Evolutionary conservation across 192 early-diverging fungal genomes (phyloP), one percentile per base, ranked within the genome.

Genomic region (Coemansia sp.): DNA sequence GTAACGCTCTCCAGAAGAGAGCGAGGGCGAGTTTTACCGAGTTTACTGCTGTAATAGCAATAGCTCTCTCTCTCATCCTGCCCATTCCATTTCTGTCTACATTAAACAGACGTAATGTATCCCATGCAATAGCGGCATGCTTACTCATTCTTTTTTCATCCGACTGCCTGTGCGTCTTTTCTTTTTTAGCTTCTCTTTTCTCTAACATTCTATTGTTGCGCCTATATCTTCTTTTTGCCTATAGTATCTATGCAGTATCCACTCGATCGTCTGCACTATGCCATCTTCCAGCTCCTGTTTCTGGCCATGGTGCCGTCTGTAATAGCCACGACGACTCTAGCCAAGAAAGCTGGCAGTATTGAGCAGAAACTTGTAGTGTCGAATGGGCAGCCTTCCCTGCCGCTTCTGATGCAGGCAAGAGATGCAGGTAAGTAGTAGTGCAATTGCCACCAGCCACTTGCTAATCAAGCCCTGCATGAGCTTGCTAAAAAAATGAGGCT

Each of bases 261-360:
- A 43, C 67, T 82, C 31, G 79, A 82, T 62, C 67, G 67, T 26
- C 63, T 82, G 35, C 79, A 82, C 43, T 77, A 76, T 43, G 58
- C 59, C 18, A 66, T 82, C 36, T 70, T 82, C 57, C 79, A 82
- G 67, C 57, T 76, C 16, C 48, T 82, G 48, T 62, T 77, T 34
- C 37, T 68, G 13, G 38, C 62, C 13, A 14, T 70, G 62, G 34
- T 70, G 36, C 74, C 66, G 7, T 36, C 57, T 9, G n/a, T 59
- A 28, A 24, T 55, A 18, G 40, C 24, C 24, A 11, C 26, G 14
- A n/a, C 51, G 13, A 26, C 48, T 6, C 13, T 23, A 10, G 24
- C 3, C 5, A 6, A 26, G 9, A 31, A 31, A 13, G 31, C 51
- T 18, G 20, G 14, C 16, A 14, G 39, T 45, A 18, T 45, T 20